Evolutionary conservation across 805 yeast species (phyloP).

Genomic region (Blastobotrys muscicola): DNA sequence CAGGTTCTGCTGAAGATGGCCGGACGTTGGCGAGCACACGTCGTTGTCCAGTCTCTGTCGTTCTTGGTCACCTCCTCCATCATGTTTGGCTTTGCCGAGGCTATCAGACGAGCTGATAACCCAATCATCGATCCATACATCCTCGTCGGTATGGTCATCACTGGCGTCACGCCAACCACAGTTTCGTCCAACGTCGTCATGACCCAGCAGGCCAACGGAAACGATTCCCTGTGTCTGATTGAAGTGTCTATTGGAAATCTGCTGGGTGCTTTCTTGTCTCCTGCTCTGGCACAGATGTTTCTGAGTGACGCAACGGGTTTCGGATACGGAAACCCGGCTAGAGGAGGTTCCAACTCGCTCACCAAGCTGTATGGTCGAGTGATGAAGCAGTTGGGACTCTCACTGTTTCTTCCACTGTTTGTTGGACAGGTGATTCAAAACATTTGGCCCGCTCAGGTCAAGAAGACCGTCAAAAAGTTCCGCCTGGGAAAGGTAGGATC

Average conservation of each 20-base stretch:
- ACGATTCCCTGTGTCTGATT: slow-evolving; percentile 65
- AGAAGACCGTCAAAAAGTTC: slow-evolving; percentile 49
- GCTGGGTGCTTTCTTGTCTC: slow-evolving; percentile 80
- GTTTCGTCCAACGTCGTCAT: slow-evolving; percentile 87
- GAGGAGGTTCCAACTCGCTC: slow-evolving; percentile 31
- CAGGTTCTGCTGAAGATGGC: slow-evolving; percentile 51
- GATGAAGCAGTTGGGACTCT: slow-evolving; percentile 79
- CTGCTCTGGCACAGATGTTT: slow-evolving; percentile 73
- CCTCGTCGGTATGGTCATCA: slow-evolving; percentile 69
- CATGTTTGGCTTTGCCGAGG: slow-evolving; percentile 64
- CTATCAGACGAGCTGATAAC: slow-evolving; percentile 50
- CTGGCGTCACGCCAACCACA: slow-evolving; percentile 86
- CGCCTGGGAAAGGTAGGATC: slow-evolving; percentile 66
- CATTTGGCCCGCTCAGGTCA: slow-evolving; percentile 52
- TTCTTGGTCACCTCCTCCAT: slow-evolving; percentile 64
- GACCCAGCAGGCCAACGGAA: slow-evolving; percentile 82
- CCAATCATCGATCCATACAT: slow-evolving; percentile 63
- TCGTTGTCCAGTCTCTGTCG: slow-evolving; percentile 55
- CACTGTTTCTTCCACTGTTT: slow-evolving; percentile 75
- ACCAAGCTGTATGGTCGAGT: slow-evolving; percentile 57
- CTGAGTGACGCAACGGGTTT: slow-evolving; percentile 44
- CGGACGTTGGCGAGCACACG: slow-evolving; percentile 74
- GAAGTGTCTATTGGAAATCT: slow-evolving; percentile 82
- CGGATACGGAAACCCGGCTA: slow-evolving; percentile 71
- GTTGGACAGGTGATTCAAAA: slow-evolving; percentile 84